Evolutionary conservation across 1,139 yeast genomes (phyloP).

Genomic region (Lodderomyces jiufengensis): DNA sequence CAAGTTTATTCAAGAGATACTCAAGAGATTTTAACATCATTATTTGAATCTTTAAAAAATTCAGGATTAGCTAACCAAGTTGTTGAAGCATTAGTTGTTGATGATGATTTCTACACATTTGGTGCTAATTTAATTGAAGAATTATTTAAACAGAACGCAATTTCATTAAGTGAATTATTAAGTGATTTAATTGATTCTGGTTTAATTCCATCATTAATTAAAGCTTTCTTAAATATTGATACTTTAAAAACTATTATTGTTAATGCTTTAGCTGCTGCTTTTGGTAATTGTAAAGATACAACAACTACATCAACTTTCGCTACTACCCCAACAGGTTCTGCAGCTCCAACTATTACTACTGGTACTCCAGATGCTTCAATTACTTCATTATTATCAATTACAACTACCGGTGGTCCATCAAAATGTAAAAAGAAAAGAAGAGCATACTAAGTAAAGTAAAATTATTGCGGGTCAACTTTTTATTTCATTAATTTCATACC

Average conservation of each 20-base stretch:
- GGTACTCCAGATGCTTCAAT: constrained; percentile 6
- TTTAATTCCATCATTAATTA: constrained; percentile 35
- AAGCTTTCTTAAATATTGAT: constrained; percentile 38
- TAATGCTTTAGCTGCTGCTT: constrained; percentile 47
- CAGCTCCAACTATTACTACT: constrained; percentile 11
- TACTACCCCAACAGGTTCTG: constrained; percentile 17
- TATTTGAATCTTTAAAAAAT: constrained; percentile 44
- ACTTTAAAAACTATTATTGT: constrained; percentile 41
- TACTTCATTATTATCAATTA: constrained; percentile 10
- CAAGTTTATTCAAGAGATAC: constrained; percentile 14
- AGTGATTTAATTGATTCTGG: constrained; percentile 36
- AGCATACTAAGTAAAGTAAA: constrained; percentile 1
- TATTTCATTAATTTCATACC: constrained; percentile 2
- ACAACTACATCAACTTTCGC: constrained; percentile 22
- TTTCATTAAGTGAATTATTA: constrained; percentile 27
- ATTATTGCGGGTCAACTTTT: too few relatives aligned
- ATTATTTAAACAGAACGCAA: constrained; percentile 30
- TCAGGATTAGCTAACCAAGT: constrained; percentile 45
- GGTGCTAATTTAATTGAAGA: constrained; percentile 39
- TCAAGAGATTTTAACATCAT: constrained; percentile 27
- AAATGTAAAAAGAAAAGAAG: constrained; percentile 13
- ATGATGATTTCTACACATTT: constrained; percentile 35
- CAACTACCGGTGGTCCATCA: constrained; percentile 15
- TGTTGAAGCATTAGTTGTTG: constrained; percentile 38
- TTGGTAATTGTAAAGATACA: constrained; percentile 37